phyloP scores from a whole-genome alignment of 768 basidiomycete genomes.

The Cystobasidium onofrii region DNA sequence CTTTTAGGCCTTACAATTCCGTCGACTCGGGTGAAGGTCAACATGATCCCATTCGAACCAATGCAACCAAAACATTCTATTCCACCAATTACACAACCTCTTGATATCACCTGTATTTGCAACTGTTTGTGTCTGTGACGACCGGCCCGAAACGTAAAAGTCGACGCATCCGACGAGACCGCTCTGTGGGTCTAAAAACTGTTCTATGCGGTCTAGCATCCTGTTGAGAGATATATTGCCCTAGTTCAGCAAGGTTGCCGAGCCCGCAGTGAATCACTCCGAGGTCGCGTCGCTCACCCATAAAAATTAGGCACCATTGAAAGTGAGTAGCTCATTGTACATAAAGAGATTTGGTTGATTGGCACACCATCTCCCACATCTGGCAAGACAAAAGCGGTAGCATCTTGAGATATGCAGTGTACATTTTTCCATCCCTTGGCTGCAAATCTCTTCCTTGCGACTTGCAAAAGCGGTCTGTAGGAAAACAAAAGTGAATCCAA shows the following conservation, averaged over 20 bases:
- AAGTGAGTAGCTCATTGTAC: constrained; percentile 50
- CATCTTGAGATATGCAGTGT: constrained; percentile 64
- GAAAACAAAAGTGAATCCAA: neutral
- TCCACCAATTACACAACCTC: constrained; percentile 53
- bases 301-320: constrained; percentile 44
- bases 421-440: constrained; percentile 66
- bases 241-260: too few relatives aligned
- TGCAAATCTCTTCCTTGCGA: constrained; percentile 62
- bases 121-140: constrained; percentile 38
- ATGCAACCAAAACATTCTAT: constrained; percentile 71
- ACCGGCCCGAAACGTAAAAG: constrained; percentile 60
- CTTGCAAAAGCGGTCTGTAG: constrained; percentile 53
- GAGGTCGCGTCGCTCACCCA: neutral
- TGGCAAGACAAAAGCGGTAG: constrained; percentile 59
- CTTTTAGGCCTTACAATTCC: neutral
- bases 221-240: too few relatives aligned
- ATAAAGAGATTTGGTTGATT: constrained; percentile 48
- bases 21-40: constrained; percentile 41
- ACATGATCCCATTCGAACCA: constrained; percentile 53
- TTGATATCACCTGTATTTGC: constrained; percentile 48
- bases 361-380: constrained; percentile 48
- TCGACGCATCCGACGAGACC: constrained; percentile 64
- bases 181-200: constrained; percentile 55
- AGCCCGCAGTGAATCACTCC: too few relatives aligned
- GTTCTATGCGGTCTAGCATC: constrained; percentile 61